Conservation (phyloP, 73 alveolate genomes). For the Paramecium caudatum region DNA sequence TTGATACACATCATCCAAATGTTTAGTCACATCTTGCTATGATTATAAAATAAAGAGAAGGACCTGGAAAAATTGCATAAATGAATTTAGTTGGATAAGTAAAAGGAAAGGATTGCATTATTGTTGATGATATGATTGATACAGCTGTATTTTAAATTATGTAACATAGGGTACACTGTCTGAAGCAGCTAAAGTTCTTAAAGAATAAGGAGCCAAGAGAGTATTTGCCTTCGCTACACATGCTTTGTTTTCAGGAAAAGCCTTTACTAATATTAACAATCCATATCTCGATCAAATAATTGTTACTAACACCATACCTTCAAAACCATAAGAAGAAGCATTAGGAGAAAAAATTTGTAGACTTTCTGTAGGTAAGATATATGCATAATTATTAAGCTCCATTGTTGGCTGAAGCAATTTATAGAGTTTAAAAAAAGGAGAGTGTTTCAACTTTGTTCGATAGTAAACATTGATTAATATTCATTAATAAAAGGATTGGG, state of each 20-base stretch:
- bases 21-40: constrained; percentile 85
- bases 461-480: constrained; percentile 3
- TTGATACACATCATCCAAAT: constrained; percentile 46
- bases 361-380: constrained; percentile 70
- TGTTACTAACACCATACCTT: constrained; percentile 91
- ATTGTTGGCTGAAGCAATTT: constrained; percentile 76
- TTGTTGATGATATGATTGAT: constrained; percentile 94
- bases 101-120: constrained; percentile 85
- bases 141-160: constrained; percentile 80
- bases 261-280: constrained; percentile 84
- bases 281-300: constrained; percentile 88
- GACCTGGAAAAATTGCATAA: constrained; percentile 85
- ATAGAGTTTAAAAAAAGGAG: constrained; percentile 74
- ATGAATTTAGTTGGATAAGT: constrained; percentile 91
- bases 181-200: constrained; percentile 91
- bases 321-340: constrained; percentile 64
- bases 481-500: constrained; percentile 26
- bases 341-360: constrained; percentile 67
- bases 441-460: constrained; percentile 72
- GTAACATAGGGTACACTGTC: constrained; percentile 89
- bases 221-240: constrained; percentile 97
- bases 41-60: constrained; percentile 90
- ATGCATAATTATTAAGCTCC: constrained; percentile 50
- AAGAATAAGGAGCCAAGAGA: constrained; percentile 89
- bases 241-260: constrained; percentile 93